A percentile compares a stretch with the other conserved stretches of the same genome.
Evolutionary conservation across 768 basidiomycete genomes (phyloP).

Genomic region (Kwoniella sp.): DNA sequence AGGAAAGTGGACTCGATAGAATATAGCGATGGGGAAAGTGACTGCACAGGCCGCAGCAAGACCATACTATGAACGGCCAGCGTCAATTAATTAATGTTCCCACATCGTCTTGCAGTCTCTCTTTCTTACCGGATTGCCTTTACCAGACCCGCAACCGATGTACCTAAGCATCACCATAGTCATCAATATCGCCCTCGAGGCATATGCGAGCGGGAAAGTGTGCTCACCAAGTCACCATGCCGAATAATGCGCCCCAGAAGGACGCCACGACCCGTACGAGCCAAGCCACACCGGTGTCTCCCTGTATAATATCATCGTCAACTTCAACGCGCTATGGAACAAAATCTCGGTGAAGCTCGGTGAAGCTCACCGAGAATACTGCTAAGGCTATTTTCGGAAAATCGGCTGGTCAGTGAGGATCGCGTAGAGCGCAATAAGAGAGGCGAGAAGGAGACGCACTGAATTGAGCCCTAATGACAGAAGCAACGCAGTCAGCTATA

Average conservation of each 20-base stretch:
- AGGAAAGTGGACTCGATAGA: constrained; percentile 72
- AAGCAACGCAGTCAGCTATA: background rate
- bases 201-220: no score
- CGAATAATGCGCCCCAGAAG: constrained; percentile 50
- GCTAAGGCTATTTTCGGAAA: constrained; percentile 34
- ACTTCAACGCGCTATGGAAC: background rate
- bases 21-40: constrained; percentile 73
- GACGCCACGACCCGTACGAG: constrained; percentile 44
- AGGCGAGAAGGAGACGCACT: constrained; percentile 23
- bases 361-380: constrained; percentile 36
- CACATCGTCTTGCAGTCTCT: no score
- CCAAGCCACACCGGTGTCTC: constrained; percentile 50
- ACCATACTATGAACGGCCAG: no score
- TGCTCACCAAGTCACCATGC: constrained; percentile 49
- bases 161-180: no score
- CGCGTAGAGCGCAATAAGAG: background rate
- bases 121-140: constrained; percentile 38
- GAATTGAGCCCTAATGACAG: constrained; percentile 35
- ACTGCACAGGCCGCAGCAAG: constrained; percentile 69
- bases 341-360: no score
- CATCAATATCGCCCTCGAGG: no score
- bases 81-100: no score
- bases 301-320: constrained; percentile 10
- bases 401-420: constrained; percentile 7
- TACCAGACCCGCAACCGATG: constrained; percentile 38